Conservation (phyloP, 345 rosid species). For the Heritiera littoralis region DNA sequence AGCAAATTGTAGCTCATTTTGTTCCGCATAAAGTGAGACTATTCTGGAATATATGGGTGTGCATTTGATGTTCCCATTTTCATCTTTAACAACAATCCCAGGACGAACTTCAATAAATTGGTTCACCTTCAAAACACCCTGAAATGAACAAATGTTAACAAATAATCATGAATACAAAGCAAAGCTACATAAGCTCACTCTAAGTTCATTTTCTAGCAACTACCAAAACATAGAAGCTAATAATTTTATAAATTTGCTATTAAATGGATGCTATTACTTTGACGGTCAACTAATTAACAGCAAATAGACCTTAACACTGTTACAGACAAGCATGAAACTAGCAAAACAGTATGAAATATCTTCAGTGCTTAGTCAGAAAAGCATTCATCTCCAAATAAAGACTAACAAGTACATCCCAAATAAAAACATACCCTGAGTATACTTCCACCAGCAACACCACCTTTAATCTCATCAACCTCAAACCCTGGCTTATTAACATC, state of each 20-base stretch:
- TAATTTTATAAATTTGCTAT: not conserved
- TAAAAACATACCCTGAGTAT: constrained; percentile 68
- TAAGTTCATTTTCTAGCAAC: constrained; percentile 1
- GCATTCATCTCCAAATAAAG: not conserved
- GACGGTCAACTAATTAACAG: not conserved
- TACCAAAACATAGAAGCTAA: not conserved
- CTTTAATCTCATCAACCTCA: constrained; percentile 91
- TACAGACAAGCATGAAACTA: not conserved
- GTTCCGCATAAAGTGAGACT: constrained; percentile 79
- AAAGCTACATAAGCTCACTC: not conserved
- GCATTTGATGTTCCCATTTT: constrained; percentile 75
- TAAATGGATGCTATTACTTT: not conserved
- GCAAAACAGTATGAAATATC: not conserved
- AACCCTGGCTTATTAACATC: constrained; percentile 96
- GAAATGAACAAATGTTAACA: constrained; percentile 7
- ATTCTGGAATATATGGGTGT: constrained; percentile 92
- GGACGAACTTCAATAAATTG: constrained; percentile 89
- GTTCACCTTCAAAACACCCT: constrained; percentile 96
- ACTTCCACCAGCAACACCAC: constrained; percentile 99
- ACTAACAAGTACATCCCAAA: not conserved
- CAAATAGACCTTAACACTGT: not conserved
- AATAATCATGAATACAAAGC: not conserved
- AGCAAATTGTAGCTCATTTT: constrained; percentile 93
- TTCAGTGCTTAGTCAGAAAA: not conserved
- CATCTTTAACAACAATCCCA: constrained; percentile 85